These are phyloP conservation scores for Fusarium domesticum DNA, from an alignment of 2,329 filamentous ascomycete species.

Conservation along the genomic window DNA sequence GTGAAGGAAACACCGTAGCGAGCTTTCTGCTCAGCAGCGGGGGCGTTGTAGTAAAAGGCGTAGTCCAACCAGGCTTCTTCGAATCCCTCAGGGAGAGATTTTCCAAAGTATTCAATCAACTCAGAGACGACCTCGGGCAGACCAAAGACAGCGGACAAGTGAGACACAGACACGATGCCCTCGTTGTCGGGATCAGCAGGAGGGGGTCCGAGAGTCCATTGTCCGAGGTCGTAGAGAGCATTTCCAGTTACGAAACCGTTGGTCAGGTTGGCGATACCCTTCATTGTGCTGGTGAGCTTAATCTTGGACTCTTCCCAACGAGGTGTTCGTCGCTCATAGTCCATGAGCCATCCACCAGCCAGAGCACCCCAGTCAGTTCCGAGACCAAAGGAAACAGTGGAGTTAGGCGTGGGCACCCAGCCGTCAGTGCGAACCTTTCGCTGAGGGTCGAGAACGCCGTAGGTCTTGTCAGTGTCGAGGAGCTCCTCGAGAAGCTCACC, in stretches of 20 bases:
- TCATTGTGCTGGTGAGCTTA: constrained; percentile 48
- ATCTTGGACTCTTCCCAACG: constrained; percentile 50
- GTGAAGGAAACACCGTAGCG: constrained; percentile 52
- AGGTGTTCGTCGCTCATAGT: constrained; percentile 56
- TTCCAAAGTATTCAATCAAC: constrained; percentile 47
- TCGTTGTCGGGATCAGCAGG: constrained; percentile 50
- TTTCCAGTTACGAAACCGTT: constrained; percentile 59
- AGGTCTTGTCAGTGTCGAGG: constrained; percentile 52
- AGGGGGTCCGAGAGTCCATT: constrained; percentile 50
- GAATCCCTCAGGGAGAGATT: constrained; percentile 47
- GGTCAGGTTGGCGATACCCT: constrained; percentile 52
- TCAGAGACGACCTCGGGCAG: constrained; percentile 57
- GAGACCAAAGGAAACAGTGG: constrained; percentile 47
- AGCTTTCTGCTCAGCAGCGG: constrained; percentile 46
- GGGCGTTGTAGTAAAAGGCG: constrained; percentile 55
- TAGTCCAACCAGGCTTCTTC: constrained; percentile 57
- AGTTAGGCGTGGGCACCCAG: constrained; percentile 42
- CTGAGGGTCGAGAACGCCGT: constrained; percentile 51
- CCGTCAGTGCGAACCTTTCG: constrained; percentile 57
- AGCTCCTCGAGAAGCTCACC: constrained; percentile 52
- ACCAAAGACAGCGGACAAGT: constrained; percentile 58
- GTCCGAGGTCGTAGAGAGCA: constrained; percentile 49
- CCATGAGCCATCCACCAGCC: constrained; percentile 56
- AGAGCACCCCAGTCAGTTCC: constrained; percentile 59
- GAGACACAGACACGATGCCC: constrained; percentile 51